A percentile compares a stretch with the other conserved stretches of the same genome.
Evolutionary conservation across 2,329 filamentous ascomycete species (phyloP).

Genomic region (Trichoderma simmonsii): DNA sequence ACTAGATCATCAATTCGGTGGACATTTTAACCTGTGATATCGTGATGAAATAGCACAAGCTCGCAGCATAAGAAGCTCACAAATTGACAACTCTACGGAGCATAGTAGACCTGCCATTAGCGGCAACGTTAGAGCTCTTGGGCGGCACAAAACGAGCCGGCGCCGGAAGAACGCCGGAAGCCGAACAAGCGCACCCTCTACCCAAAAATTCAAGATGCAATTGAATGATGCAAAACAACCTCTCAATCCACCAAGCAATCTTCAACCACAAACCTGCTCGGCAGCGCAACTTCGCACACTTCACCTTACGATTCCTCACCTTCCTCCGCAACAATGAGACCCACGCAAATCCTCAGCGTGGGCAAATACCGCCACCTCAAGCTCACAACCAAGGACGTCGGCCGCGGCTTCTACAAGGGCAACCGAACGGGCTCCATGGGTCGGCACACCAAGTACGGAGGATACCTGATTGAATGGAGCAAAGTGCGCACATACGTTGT

Average conservation of each 20-base stretch:
- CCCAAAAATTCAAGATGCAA: slow-evolving; percentile 23
- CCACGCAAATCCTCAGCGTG: slow-evolving; percentile 64
- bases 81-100: neutral
- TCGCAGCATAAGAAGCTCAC: neutral
- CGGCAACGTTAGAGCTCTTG: neutral
- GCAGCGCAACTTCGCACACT: neutral
- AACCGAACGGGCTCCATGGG: slow-evolving; percentile 87
- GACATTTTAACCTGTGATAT: neutral
- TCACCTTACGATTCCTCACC: neutral
- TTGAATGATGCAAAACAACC: neutral
- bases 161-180: slow-evolving; percentile 33
- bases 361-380: slow-evolving; percentile 69
- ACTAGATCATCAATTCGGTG: neutral
- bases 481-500: slow-evolving; percentile 91
- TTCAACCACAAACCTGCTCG: neutral
- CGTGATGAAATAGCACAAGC: neutral
- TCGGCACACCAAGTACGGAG: slow-evolving; percentile 75
- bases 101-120: neutral
- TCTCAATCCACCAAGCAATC: neutral
- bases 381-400: slow-evolving; percentile 89
- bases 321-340: slow-evolving; percentile 52
- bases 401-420: slow-evolving; percentile 96
- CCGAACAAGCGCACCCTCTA: slow-evolving; percentile 18
- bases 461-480: slow-evolving; percentile 76
- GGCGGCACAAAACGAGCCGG: slow-evolving; percentile 21